Conservation (phyloP, 116 monocot species). For the Papilionanthe hybrid region DNA sequence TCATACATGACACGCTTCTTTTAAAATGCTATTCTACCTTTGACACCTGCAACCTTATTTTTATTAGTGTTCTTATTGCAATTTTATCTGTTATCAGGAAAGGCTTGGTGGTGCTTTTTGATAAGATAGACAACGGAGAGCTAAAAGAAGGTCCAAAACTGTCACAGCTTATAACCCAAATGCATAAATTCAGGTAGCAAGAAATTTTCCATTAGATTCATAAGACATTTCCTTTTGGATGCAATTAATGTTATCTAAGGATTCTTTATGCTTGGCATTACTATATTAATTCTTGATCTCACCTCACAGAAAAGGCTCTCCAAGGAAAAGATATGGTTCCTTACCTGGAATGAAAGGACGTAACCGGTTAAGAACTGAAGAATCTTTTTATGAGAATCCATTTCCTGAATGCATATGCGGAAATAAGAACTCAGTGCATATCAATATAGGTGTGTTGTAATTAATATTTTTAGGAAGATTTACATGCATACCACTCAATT, state of each 20-base stretch:
- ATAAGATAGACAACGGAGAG: constrained; percentile 70
- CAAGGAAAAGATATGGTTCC: constrained; percentile 78
- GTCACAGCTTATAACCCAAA: constrained; percentile 46
- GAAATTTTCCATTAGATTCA: background rate
- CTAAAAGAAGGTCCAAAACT: constrained; percentile 54
- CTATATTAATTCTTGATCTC: background rate
- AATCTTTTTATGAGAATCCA: constrained; percentile 98
- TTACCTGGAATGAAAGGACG: constrained; percentile 72
- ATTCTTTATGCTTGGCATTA: background rate
- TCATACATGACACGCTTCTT: background rate
- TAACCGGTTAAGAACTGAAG: constrained; percentile 78
- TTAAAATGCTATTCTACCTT: background rate
- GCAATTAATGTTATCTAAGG: background rate
- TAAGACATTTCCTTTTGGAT: background rate
- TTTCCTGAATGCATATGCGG: constrained; percentile 93
- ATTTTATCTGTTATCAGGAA: constrained; percentile 47
- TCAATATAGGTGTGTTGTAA: background rate
- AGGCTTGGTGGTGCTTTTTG: constrained; percentile 81
- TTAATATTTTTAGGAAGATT: background rate
- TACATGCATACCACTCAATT: no score
- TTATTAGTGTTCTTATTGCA: background rate
- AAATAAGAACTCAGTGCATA: constrained; percentile 2
- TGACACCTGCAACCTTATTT: background rate
- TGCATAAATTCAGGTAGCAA: constrained; percentile 82
- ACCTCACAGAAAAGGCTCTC: constrained; percentile 69